Evolutionary conservation across 495 filamentous ascomycete genomes (phyloP).

Genomic region (Talaromyces nanjingensis): DNA sequence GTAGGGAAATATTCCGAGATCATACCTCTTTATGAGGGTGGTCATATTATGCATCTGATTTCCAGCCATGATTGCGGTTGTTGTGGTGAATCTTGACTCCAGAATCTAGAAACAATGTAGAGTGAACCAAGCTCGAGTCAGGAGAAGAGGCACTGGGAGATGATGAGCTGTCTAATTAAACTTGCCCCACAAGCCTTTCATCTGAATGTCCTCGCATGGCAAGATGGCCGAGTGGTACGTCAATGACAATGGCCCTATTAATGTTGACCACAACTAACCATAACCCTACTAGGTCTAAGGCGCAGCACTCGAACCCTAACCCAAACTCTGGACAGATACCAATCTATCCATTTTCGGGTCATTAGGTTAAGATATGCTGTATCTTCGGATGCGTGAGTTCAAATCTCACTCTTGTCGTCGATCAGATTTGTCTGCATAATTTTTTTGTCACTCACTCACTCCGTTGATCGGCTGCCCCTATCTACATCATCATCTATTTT

Average conservation of each 20-base stretch:
- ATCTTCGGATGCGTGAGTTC: neutral
- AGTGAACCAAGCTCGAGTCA: neutral
- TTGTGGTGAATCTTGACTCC: neutral
- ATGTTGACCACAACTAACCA: too few relatives aligned
- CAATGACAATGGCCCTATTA: too few relatives aligned
- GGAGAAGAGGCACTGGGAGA: neutral
- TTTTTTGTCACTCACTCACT: too few relatives aligned
- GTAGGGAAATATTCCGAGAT: neutral
- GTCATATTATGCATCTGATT: constrained; percentile 91
- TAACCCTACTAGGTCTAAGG: neutral
- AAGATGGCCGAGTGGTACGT: too few relatives aligned
- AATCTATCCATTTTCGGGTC: neutral
- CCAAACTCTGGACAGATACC: too few relatives aligned
- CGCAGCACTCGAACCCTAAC: neutral
- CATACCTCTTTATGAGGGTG: constrained; percentile 95
- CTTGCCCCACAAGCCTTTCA: too few relatives aligned
- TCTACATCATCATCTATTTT: neutral
- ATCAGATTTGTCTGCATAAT: too few relatives aligned
- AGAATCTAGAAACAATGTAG: neutral
- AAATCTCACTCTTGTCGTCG: neutral
- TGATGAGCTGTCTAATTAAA: neutral
- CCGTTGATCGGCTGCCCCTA: too few relatives aligned
- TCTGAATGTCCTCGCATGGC: too few relatives aligned
- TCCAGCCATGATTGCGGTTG: constrained; percentile 37
- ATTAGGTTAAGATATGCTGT: neutral